Evolutionary conservation across 2,329 filamentous ascomycete genomes (phyloP), one percentile per base, ranked within the genome.

Genomic region (Talaromyces marneffei): DNA sequence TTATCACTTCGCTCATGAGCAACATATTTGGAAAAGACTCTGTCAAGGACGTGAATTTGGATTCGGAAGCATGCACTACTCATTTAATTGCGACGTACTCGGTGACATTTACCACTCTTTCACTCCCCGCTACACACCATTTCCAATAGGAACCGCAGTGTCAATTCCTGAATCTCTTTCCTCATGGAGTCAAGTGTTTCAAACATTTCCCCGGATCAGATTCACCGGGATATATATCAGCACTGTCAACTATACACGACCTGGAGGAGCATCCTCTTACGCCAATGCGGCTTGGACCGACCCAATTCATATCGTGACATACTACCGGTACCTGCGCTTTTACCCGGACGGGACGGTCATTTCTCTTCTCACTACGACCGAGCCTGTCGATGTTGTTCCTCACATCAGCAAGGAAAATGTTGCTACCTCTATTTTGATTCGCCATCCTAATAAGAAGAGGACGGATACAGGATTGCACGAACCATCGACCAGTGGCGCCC

Each of bases 201-300:
- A 89, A 40, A 79, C 81, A 4, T 88, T 92, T 14, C 93, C 94
- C 2, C 87, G 94, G 46, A 83, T 97, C 63, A 90, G 94, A 62
- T 99, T 96, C 80, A 94, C 94, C 69, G 94, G 94, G 27, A 89
- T 91, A 76, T 99, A 99, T 78, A 97, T 99, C 75, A 91, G 87
- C 74, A 97, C 93, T 0, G 92, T 96, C 62, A 97, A 97, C 78
- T 99, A 99, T 77, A 86, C 91, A 55, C 89, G 94, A 25, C 80
- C 91, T 0, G 94, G 94, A 33, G 89, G 89, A 62, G 82, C 87
- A 10, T 87, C 86, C 2, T 82, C 84, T 20, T 72, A 73, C 63
- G 88, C 87, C 65, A 87, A 86, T 59, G 78, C 88, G 18, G 88
- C 89, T 1, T 96, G 92, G 91, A 81, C 80, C 69, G 88, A 84